Percentiles rank a stretch among this genome's conserved stretches.
phyloP scores from a whole-genome alignment of 495 filamentous ascomycete genomes.

The Parachaetomium inaequale region DNA sequence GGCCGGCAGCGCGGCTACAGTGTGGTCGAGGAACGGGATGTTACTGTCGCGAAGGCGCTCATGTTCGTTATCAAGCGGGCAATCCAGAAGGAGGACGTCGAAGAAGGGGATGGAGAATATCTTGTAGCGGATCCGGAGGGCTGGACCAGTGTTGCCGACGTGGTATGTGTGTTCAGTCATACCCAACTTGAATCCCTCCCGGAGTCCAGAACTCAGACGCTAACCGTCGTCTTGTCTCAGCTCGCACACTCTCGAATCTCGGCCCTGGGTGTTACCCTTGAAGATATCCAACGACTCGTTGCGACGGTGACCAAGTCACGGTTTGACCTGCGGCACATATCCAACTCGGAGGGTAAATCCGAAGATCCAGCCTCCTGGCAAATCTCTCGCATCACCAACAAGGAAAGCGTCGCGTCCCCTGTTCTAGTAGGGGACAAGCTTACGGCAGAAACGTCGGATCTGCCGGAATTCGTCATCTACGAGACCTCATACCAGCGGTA shows the following conservation, averaged over 20 bases:
- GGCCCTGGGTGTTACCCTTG: slow-evolving; percentile 32
- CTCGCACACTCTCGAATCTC: slow-evolving; percentile 35
- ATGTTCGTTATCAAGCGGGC: slow-evolving; percentile 44
- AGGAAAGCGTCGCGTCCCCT: slow-evolving; percentile 21
- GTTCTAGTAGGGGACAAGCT: slow-evolving; percentile 30
- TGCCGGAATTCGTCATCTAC: slow-evolving; percentile 38
- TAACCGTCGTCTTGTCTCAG: slow-evolving; percentile 23
- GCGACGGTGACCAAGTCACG: slow-evolving; percentile 34
- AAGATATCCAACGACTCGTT: slow-evolving; percentile 37
- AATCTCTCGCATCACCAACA: slow-evolving; percentile 29
- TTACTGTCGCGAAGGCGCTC: slow-evolving; percentile 40
- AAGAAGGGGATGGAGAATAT: slow-evolving; percentile 38
- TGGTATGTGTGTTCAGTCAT: slow-evolving; percentile 30
- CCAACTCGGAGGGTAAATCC: slow-evolving; percentile 16
- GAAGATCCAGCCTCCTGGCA: slow-evolving; percentile 29
- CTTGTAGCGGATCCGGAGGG: slow-evolving; percentile 41
- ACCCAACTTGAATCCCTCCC: background rate
- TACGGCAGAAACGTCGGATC: slow-evolving; percentile 24
- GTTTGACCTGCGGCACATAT: slow-evolving; percentile 28
- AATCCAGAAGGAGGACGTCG: slow-evolving; percentile 33
- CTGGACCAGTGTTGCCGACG: slow-evolving; percentile 39
- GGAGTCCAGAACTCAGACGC: background rate
- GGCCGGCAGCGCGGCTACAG: slow-evolving; percentile 36
- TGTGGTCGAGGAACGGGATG: slow-evolving; percentile 42
- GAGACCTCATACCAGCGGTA: slow-evolving; percentile 41